Evolutionary conservation across 2,329 filamentous ascomycete species (phyloP), one percentile per base, ranked within the genome.

Genomic region (Talaromyces verruculosus): DNA sequence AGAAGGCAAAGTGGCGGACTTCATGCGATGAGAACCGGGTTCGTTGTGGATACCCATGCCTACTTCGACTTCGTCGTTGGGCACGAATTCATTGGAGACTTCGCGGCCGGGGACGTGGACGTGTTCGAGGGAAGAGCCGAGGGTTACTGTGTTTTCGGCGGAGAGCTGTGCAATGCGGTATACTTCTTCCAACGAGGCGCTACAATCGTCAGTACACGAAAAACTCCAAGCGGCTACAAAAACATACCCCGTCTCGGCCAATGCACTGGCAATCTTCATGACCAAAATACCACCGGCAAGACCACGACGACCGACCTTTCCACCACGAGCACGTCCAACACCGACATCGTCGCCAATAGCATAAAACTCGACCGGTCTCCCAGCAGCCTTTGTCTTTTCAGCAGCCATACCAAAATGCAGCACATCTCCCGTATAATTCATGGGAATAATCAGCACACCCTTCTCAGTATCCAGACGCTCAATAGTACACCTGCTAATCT

Each of bases 351-450:
- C 94, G 5, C 89, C 92, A 7, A 97, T 92, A 8, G 96, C 90
- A 10, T 96, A 88, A 90, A 97, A 96, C 76, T 96, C 91, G 0
- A 91, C 91, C 19, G 88, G 80, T 28, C 92, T 79, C 0, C 92
- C 93, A 0, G 88, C 87, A 1, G 92, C 92, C 66, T 90, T 89
- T 17, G 93, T 93, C 81, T 97, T 97, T 78, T 97, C 94, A 8
- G 95, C 91, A 0, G 90, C 93, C 85, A 97, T 90, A 64, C 93
- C 93, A 75, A 97, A 97, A 80, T 97, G 96, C 71, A 97, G 84
- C 63, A 97, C 87, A 76, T 93, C 91, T 43, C 91, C 91, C 1
- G 92, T 96, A 78, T 96, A 96, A 78, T 97, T 97, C 91, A 96
- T 97, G 35, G 96, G 91, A 5, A 93, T 89, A n/a, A 97, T 90